These are phyloP conservation scores for Tympanopsis confertula DNA, from an alignment of 2,329 filamentous ascomycete genomes.

Conservation along the genomic window DNA sequence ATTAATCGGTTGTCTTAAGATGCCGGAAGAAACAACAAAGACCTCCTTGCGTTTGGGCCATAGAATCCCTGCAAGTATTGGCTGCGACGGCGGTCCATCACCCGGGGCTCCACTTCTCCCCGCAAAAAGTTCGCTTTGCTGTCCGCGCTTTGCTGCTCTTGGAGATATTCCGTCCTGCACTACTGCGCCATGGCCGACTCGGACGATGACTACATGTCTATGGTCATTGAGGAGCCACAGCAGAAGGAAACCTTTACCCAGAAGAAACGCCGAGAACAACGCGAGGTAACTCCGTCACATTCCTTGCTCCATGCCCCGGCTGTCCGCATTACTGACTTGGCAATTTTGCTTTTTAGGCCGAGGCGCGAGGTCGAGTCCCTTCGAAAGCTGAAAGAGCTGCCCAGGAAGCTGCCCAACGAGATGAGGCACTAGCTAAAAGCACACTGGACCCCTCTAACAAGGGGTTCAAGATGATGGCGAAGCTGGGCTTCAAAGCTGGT, in stretches of 20 bases:
- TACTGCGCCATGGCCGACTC: constrained; percentile 40
- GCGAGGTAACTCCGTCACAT: constrained; percentile 22
- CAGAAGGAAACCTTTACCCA: constrained; percentile 53
- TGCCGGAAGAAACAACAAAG: too few species aligned
- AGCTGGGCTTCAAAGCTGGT: constrained; percentile 78
- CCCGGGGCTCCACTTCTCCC: too few species aligned
- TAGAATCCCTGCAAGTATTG: too few species aligned
- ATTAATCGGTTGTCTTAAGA: too few species aligned
- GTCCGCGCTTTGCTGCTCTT: too few species aligned
- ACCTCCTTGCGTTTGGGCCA: too few species aligned
- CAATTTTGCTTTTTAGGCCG: constrained; percentile 42
- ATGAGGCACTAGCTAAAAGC: constrained; percentile 65
- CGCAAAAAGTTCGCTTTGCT: too few species aligned
- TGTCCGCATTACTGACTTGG: constrained; percentile 2
- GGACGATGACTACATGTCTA: constrained; percentile 94
- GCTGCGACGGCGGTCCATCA: too few species aligned
- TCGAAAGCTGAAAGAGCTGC: constrained; percentile 76
- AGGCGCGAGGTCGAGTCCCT: constrained; percentile 55
- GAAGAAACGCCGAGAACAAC: constrained; percentile 33
- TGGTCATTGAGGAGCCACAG: constrained; percentile 63
- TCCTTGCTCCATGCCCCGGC: constrained; percentile 3
- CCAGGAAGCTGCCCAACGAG: constrained; percentile 59
- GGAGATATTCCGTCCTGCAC: neutral
- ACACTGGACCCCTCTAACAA: constrained; percentile 64
- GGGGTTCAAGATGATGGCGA: constrained; percentile 91